Base-by-base conservation (phyloP, 768 basidiomycete genomes). In the Lentinus brumalis region DNA sequence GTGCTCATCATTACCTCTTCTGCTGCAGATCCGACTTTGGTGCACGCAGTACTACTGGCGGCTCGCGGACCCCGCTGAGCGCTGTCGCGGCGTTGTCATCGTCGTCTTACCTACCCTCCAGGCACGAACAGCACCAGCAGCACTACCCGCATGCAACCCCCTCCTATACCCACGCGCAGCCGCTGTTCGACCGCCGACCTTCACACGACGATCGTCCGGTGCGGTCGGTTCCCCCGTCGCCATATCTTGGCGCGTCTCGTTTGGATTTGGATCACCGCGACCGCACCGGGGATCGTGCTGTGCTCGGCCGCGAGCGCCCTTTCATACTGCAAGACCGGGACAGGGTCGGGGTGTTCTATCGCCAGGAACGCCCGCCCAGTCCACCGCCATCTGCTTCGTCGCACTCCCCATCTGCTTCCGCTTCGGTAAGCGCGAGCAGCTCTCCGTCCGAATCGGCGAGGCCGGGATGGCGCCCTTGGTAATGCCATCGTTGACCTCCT, bases 401-500 rank as follows among this genome's bases (percentile, higher is more conserved):
- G 6, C 35, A 35, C 41, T 45, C 41, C 29, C 39, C 53, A 41
- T 45, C 41, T 42, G 52, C 61, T 12, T 58, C 57, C 38, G 53
- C 62, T 42, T 41, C 52, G 26, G 49, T 50, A 9, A 61, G 60
- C 39, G 45, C 56, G 45, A 39, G 52, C 38, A 56, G 44, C 41
- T 63, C 62, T 5, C 62, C 62, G n/a, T 45, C 54, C 4, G 62
- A 63, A 11, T 16, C 54, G 5, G 53, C 31, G 18, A 51, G 61
- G 53, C 5, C 61, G 9, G 53, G 57, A 44, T 63, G 61, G 61
- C 38, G 61, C 18, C 61, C 61, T 15, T 63, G 61, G 61, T 63
- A 53, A 49, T 15, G 30, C 11, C 35, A 11, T 6, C 35, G 6
- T 35, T 35, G 35, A 26, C 35, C 35, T 6, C 35, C 7, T 35